Conservation (phyloP, 345 rosid species). For the Aegle marmelos region DNA sequence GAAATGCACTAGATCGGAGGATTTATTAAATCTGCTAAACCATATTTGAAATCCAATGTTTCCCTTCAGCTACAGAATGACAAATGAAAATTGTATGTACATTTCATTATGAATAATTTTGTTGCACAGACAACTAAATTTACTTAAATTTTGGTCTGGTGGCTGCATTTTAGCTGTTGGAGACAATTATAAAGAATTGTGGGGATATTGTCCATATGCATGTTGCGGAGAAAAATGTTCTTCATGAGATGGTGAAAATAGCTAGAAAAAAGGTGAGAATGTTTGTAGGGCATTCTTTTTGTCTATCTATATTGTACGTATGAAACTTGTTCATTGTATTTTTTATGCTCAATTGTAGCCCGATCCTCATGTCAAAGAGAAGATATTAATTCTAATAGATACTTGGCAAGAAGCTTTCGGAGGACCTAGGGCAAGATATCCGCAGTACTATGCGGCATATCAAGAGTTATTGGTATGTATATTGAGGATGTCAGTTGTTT, state of each 20-base stretch:
- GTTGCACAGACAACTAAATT: conserved; percentile 1
- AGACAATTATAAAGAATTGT: conserved; percentile 95
- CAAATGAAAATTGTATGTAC: not conserved
- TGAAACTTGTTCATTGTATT: conserved; percentile 28
- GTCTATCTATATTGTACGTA: not conserved
- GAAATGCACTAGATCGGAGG: not conserved
- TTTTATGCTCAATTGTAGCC: conserved; percentile 52
- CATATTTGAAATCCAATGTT: not conserved
- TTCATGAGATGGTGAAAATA: conserved; percentile 94
- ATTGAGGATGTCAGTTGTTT: conserved; percentile 11
- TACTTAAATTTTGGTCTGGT: conserved; percentile 20
- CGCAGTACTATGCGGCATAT: conserved; percentile 94
- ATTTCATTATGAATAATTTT: conserved; percentile 9
- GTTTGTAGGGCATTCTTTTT: conserved; percentile 16
- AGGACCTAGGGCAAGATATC: conserved; percentile 95
- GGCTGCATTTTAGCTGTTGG: conserved; percentile 64
- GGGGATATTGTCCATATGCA: conserved; percentile 99
- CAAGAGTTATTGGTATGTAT: conserved; percentile 92
- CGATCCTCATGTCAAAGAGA: conserved; percentile 88
- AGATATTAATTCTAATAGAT: conserved; percentile 80
- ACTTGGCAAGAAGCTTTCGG: conserved; percentile 99
- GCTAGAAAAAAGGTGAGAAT: conserved; percentile 80
- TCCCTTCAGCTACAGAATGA: not conserved
- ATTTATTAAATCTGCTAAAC: not conserved
- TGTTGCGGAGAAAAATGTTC: conserved; percentile 95